These are phyloP conservation scores for Populus hybrid DNA, from an alignment of 441 rosid species.

Conservation along the genomic window DNA sequence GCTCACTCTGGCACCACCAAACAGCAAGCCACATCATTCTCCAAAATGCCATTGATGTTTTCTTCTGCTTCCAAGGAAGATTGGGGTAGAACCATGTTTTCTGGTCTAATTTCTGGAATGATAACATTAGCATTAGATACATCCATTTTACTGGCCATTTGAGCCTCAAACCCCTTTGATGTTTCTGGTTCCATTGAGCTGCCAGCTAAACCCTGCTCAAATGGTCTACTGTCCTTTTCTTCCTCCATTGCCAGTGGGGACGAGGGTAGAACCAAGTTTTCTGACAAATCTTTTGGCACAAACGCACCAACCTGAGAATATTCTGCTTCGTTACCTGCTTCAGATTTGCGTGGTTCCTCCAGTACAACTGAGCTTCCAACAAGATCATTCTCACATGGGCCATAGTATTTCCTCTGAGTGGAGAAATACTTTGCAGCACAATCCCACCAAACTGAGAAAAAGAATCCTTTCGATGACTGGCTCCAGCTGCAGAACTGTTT, in stretches of 20 bases:
- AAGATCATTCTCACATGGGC: background rate
- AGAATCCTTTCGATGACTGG: background rate
- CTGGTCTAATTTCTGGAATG: background rate
- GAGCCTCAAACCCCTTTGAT: background rate
- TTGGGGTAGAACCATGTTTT: background rate
- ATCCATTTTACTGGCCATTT: constrained; percentile 5
- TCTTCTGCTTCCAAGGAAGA: background rate
- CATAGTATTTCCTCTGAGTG: background rate
- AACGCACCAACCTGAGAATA: background rate
- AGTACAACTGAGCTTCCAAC: background rate
- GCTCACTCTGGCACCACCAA: background rate
- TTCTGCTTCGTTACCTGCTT: constrained; percentile 2
- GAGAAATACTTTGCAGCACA: background rate
- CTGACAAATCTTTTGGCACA: background rate
- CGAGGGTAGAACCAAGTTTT: background rate
- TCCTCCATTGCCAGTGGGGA: background rate
- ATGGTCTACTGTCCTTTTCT: background rate
- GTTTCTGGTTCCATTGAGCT: background rate
- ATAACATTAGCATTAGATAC: background rate
- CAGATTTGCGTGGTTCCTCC: background rate
- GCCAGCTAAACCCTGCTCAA: constrained; percentile 11
- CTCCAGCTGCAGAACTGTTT: background rate
- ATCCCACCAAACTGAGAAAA: background rate
- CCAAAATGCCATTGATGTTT: background rate
- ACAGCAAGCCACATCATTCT: background rate